Conservation (phyloP, 345 rosid genomes). For the Lagerstroemia speciosa region DNA sequence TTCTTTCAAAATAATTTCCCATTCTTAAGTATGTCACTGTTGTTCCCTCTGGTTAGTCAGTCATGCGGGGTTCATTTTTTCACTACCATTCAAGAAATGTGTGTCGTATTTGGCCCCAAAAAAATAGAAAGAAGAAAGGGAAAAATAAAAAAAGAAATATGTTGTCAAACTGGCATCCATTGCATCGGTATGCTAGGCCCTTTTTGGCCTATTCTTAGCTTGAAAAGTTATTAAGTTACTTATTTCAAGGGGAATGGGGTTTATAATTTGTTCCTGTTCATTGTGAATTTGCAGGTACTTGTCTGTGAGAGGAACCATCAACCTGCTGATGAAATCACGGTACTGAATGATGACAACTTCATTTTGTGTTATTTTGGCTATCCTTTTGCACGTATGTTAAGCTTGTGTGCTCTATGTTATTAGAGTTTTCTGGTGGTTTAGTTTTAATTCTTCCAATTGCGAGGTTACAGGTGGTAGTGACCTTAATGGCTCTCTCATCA, state of each 20-base stretch:
- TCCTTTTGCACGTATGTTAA: background rate
- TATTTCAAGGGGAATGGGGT: background rate
- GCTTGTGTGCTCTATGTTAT: background rate
- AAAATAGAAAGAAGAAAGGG: too few relatives aligned
- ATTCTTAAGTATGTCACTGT: background rate
- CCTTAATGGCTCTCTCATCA: slow-evolving; percentile 61
- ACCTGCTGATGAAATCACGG: slow-evolving; percentile 86
- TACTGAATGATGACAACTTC: slow-evolving; percentile 19
- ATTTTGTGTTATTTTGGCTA: slow-evolving; percentile 5
- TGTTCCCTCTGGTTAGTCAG: background rate
- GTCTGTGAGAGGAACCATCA: slow-evolving; percentile 98
- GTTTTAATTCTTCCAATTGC: background rate
- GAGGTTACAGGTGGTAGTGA: slow-evolving; percentile 51
- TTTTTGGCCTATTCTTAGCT: background rate
- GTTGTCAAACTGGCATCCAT: background rate
- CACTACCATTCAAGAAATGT: too few relatives aligned
- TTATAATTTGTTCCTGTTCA: background rate
- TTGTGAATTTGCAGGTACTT: slow-evolving; percentile 49
- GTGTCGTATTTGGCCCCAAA: too few relatives aligned
- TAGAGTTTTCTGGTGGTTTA: background rate
- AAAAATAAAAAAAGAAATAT: too few relatives aligned
- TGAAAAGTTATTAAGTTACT: background rate
- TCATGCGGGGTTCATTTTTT: too few relatives aligned
- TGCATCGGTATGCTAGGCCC: background rate
- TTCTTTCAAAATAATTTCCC: background rate